These are phyloP conservation scores for Tylopilus subfusipes DNA, from an alignment of 768 basidiomycete genomes.

Conservation along the genomic window DNA sequence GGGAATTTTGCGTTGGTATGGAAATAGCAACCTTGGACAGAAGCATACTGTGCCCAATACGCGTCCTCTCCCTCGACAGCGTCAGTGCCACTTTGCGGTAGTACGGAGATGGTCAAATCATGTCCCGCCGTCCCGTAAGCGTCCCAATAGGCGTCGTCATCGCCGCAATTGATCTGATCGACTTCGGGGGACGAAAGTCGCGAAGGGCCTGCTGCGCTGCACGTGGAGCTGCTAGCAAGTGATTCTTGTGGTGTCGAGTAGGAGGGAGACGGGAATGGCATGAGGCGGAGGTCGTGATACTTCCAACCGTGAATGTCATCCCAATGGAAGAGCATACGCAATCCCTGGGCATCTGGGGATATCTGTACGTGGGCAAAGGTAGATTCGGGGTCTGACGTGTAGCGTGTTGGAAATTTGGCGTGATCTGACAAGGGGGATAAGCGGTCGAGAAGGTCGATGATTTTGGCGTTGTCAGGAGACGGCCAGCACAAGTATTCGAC, in stretches of 20 bases:
- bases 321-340: constrained; percentile 71
- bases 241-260: constrained; percentile 28
- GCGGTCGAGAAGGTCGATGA: constrained; percentile 45
- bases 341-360: constrained; percentile 33
- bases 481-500: constrained; percentile 70
- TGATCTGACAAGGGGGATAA: constrained; percentile 27
- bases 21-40: constrained; percentile 55
- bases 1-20: constrained; percentile 12
- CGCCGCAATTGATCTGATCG: constrained; percentile 28
- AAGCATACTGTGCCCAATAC: constrained; percentile 74
- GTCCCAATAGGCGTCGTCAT: constrained; percentile 65
- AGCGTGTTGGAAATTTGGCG: constrained; percentile 32
- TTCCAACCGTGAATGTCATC: constrained; percentile 54
- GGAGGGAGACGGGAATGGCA: constrained; percentile 62
- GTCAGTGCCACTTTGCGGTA: constrained; percentile 9
- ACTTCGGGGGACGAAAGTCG: neutral
- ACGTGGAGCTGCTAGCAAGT: constrained; percentile 24
- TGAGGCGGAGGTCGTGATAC: constrained; percentile 64
- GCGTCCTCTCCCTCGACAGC: constrained; percentile 46
- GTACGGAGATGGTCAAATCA: constrained; percentile 21
- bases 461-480: constrained; percentile 33
- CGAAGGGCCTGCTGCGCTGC: neutral
- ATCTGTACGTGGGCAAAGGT: constrained; percentile 56
- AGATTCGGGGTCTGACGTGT: constrained; percentile 48
- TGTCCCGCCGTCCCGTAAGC: constrained; percentile 47